Conservation (phyloP, 2,329 filamentous ascomycete genomes). For the Aspergillus sp. region DNA sequence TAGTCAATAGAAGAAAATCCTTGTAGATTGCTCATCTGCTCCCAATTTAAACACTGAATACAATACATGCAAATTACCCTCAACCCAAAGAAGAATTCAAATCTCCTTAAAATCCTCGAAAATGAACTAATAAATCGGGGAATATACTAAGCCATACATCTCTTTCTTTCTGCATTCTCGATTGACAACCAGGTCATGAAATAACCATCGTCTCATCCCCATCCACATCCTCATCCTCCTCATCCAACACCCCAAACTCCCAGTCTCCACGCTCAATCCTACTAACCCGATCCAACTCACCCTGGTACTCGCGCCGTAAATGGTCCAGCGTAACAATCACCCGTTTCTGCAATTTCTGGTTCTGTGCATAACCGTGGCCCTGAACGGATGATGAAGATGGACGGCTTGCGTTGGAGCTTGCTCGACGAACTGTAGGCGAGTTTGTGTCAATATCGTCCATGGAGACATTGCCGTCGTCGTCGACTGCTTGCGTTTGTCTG, state of each 20-base stretch:
- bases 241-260: slow-evolving; percentile 53
- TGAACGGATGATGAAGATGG: slow-evolving; percentile 16
- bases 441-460: slow-evolving; percentile 30
- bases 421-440: slow-evolving; percentile 14
- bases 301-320: slow-evolving; percentile 80
- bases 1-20: no score
- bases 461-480: slow-evolving; percentile 34
- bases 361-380: slow-evolving; percentile 9
- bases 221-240: slow-evolving; percentile 17
- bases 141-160: neutral
- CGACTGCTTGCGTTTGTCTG: slow-evolving; percentile 27
- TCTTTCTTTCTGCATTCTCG: neutral
- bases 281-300: slow-evolving; percentile 78
- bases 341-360: slow-evolving; percentile 48
- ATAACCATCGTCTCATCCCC: slow-evolving; percentile 33
- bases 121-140: neutral
- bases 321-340: slow-evolving; percentile 80
- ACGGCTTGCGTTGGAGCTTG: slow-evolving; percentile 13
- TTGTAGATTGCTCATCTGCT: no score
- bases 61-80: no score
- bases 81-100: no score
- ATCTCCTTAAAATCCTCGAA: neutral
- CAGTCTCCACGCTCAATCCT: slow-evolving; percentile 87
- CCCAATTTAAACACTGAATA: no score
- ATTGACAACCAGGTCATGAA: slow-evolving; percentile 10